Percentiles rank a stretch among this genome's conserved stretches.
Conservation (phyloP, 192 early-diverging fungal species). For the Coemansia sp. region DNA sequence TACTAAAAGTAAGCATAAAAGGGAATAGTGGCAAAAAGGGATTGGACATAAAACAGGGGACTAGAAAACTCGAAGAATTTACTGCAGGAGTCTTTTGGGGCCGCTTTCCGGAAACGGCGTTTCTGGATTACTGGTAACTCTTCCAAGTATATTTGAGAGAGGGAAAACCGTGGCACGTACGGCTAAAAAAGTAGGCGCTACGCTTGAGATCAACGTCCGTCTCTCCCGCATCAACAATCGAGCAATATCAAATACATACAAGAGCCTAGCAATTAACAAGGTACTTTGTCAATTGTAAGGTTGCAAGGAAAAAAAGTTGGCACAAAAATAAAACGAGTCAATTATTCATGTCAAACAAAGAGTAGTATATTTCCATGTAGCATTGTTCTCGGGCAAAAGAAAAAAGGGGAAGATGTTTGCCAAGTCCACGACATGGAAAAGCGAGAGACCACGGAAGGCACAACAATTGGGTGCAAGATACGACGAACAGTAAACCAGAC, state of each 20-base stretch:
- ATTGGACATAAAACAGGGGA: no score
- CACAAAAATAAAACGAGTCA: no score
- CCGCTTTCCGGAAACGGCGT: not conserved
- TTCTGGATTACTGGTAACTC: not conserved
- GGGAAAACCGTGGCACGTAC: not conserved
- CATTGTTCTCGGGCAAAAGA: no score
- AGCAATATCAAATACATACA: no score
- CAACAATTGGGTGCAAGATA: not conserved
- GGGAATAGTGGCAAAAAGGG: no score
- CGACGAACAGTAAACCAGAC: constrained; percentile 10
- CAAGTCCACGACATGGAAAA: not conserved
- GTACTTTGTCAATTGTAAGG: constrained; percentile 1
- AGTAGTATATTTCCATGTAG: not conserved
- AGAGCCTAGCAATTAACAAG: no score
- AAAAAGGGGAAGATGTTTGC: no score
- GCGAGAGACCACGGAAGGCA: not conserved
- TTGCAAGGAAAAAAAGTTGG: constrained; percentile 6
- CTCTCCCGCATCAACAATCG: no score
- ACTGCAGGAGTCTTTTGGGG: not conserved
- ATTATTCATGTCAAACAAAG: not conserved
- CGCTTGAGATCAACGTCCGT: not conserved
- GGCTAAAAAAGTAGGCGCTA: constrained; percentile 3
- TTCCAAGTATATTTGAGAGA: no score
- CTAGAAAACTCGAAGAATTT: no score
- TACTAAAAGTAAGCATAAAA: no score